Evolutionary conservation across 176 grass and related monocot genomes (phyloP), one percentile per base, ranked within the genome.

Genomic region (Eleusine coracana): DNA sequence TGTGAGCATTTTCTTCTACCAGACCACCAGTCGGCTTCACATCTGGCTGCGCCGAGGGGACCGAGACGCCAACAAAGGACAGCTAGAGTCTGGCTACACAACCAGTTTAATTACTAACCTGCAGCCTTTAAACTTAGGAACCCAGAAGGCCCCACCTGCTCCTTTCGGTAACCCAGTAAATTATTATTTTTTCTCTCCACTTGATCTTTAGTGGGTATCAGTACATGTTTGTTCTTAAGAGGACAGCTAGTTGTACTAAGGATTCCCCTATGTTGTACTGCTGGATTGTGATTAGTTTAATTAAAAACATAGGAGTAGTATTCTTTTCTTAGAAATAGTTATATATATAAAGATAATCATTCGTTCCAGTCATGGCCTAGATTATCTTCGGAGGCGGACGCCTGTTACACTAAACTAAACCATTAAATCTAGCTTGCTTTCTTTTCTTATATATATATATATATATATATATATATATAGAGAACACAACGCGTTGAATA

Each of bases 41-140:
- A 68, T 67, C 77, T 68, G 21, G 46, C 20, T 3, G 34, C 10
- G 29, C 44, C 21, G 61, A 40, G 84, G 84, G 59, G 68, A 72
- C 83, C 83, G 18, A 60, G 77, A 80, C 78, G 2, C 70, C 44
- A 52, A 42, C 58, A 39, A 73, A 54, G 41, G 68, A 84, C 87
- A 88, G 87, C 81, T 80, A 39, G 50, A 65, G 54, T 75, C 50
- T 52, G 80, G 51, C 20, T 5, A 62, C 75, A 63, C 51, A 68
- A 52, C 13, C 52, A 20, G 42, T 75, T 84, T n/a, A 79, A 66
- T 73, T 66, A 66, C 46, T 73, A 72, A 66, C 46, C 28, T 64
- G 62, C 62, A 6, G 68, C 18, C 37, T 86, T 46, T 66, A 50
- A 45, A 45, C 38, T 37, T 23, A 31, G 20, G 12, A 78, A 36